phyloP scores from a whole-genome alignment of 2,329 filamentous ascomycete species.

The Albophoma yamanashiensis region DNA sequence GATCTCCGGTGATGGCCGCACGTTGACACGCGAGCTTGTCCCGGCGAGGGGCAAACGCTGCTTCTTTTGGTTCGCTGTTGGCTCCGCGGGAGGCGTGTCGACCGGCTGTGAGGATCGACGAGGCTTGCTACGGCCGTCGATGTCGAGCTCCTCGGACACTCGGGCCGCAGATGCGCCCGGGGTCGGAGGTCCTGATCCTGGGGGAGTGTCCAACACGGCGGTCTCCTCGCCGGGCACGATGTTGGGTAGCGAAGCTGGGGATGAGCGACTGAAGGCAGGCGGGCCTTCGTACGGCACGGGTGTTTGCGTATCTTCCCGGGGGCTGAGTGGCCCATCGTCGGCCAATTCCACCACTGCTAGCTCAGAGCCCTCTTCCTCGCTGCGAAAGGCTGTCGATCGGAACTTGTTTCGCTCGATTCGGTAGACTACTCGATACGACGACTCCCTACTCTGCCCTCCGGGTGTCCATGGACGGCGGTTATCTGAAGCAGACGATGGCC shows the following conservation, averaged over 20 bases:
- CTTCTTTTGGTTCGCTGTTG: constrained; percentile 35
- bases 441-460: constrained; percentile 11
- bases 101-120: background rate
- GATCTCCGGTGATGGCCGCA: background rate
- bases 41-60: constrained; percentile 23
- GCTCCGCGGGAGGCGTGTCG: background rate
- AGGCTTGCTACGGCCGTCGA: constrained; percentile 6
- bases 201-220: background rate
- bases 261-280: background rate
- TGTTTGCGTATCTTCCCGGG: background rate
- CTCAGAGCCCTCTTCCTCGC: constrained; percentile 17
- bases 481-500: constrained; percentile 5
- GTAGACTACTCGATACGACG: constrained; percentile 48
- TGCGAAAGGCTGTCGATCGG: constrained; percentile 27
- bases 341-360: constrained; percentile 15
- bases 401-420: constrained; percentile 43
- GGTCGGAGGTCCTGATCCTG: background rate
- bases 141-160: constrained; percentile 3
- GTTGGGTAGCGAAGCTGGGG: background rate
- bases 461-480: constrained; percentile 3
- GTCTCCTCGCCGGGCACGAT: background rate
- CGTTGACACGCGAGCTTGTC: constrained; percentile 10
- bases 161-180: background rate
- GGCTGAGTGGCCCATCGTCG: constrained; percentile 10
- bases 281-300: background rate